Conservation (phyloP, 495 filamentous ascomycete genomes). For the Talaromyces adpressus region DNA sequence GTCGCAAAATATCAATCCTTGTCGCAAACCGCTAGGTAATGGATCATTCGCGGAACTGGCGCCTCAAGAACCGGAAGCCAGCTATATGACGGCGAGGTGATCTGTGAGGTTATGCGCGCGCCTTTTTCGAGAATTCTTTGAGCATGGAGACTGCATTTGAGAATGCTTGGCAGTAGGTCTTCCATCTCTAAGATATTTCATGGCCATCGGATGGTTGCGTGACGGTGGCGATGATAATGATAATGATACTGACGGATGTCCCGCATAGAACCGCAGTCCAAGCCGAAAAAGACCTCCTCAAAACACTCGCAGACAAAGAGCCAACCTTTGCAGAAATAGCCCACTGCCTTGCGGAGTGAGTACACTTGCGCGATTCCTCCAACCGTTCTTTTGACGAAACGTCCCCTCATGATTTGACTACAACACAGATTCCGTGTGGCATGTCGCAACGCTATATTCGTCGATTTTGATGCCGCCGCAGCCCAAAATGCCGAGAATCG, state of each 20-base stretch:
- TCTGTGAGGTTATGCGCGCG: slow-evolving; percentile 40
- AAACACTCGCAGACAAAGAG: slow-evolving; percentile 45
- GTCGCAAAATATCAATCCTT: background rate
- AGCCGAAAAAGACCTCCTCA: slow-evolving; percentile 41
- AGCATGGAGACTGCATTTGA: slow-evolving; percentile 45
- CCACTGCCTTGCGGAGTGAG: slow-evolving; percentile 52
- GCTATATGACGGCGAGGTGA: slow-evolving; percentile 49
- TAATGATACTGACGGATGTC: slow-evolving; percentile 15
- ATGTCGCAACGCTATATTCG: slow-evolving; percentile 65
- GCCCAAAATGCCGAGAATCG: slow-evolving; percentile 54
- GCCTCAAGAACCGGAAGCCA: slow-evolving; percentile 34
- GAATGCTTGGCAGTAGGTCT: slow-evolving; percentile 45
- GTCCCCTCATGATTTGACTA: slow-evolving; percentile 2
- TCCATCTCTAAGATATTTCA: background rate
- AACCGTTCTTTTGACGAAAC: background rate
- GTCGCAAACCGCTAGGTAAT: slow-evolving; percentile 23
- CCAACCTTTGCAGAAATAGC: slow-evolving; percentile 51
- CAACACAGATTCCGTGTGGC: slow-evolving; percentile 55
- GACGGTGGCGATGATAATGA: background rate
- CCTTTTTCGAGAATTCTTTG: slow-evolving; percentile 13
- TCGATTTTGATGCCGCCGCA: slow-evolving; percentile 64
- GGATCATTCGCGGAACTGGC: slow-evolving; percentile 33
- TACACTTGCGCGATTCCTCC: slow-evolving; percentile 8
- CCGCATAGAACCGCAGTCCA: slow-evolving; percentile 35
- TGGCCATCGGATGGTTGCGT: background rate